Evolutionary conservation across 179 eudicot species (phyloP).

Genomic region (Beta corolliflora): DNA sequence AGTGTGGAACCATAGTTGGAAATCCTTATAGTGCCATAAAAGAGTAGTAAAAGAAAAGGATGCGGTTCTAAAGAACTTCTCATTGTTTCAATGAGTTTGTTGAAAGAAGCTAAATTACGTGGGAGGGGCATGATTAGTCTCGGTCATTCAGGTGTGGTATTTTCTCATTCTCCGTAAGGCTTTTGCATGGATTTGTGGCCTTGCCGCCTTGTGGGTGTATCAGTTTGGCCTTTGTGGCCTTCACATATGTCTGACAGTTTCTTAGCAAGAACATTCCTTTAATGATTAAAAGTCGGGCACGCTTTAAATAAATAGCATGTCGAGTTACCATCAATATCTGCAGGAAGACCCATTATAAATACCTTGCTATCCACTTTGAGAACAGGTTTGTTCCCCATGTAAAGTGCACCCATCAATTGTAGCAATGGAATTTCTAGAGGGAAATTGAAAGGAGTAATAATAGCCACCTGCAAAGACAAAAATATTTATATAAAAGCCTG

Average conservation of each 20-base stretch:
- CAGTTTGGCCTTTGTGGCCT: neutral
- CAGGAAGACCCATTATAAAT: constrained; percentile 10
- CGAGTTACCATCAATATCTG: neutral
- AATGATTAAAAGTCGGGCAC: neutral
- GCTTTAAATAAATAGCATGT: neutral
- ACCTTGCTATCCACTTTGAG: constrained; percentile 99
- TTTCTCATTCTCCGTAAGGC: neutral
- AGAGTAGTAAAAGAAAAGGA: neutral
- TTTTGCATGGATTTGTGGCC: neutral
- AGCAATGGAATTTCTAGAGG: constrained; percentile 95
- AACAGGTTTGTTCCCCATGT: constrained; percentile 96
- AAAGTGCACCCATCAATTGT: constrained; percentile 99
- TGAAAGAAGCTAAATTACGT: too few relatives aligned
- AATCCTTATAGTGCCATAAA: neutral
- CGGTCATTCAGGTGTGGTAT: neutral
- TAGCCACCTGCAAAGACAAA: constrained; percentile 65
- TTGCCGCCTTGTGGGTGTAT: neutral
- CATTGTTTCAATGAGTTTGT: neutral
- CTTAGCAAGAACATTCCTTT: too few relatives aligned
- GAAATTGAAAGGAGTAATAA: constrained; percentile 93
- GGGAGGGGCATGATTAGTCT: too few relatives aligned
- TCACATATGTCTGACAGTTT: neutral
- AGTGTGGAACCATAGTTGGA: neutral
- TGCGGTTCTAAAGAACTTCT: neutral
- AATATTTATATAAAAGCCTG: neutral